Base-by-base conservation (phyloP, 78 protist species). In the Polysphondylium violaceum region DNA sequence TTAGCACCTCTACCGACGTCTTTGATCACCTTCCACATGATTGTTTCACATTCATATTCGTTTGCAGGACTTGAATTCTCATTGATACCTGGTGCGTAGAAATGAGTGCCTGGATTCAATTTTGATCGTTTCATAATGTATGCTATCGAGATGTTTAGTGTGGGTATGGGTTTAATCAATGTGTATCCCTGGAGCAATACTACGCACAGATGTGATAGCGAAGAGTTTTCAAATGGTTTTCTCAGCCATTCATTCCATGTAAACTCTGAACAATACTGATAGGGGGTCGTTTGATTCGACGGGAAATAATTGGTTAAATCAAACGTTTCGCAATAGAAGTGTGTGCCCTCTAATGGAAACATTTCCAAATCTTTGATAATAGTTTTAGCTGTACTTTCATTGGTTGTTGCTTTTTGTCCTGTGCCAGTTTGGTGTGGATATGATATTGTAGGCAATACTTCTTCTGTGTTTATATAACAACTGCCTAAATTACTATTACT, bases 161-260 rank as follows among this genome's bases (percentile, higher is more conserved):
- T n/a, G 38, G 43, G 29, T 23, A 56, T 59, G 0, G 56, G 21
- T 58, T 69, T 83, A 58, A 83, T 72, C 12, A 79, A 83, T 17
- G 55, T 60, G 33, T 63, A 83, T 19, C 91, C 91, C 25, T 83
- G 91, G 38, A 83, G 51, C 44, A 83, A 25, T 16, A 83, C 79
- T 21, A 69, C 71, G 59, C 91, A 83, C 9, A 83, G 61, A 69
- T 67, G 65, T 33, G 77, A 69, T 31, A 83, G 33, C 16, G 69
- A 59, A 11, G 76, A 38, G 38, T 41, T 53, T 9, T 58, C 68
- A 43, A 83, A 83, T 69, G 91, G 91, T 55, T 56, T 51, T 59
- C 91, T 53, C 41, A 83, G 9, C 91, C 91, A 83, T 69, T 83
- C 91, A 50, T 83, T 83, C 91, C 91, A 83, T 43, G 91, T 58